Conservation (phyloP, 495 filamentous ascomycete genomes). For the Hypoxylon fragiforme region DNA sequence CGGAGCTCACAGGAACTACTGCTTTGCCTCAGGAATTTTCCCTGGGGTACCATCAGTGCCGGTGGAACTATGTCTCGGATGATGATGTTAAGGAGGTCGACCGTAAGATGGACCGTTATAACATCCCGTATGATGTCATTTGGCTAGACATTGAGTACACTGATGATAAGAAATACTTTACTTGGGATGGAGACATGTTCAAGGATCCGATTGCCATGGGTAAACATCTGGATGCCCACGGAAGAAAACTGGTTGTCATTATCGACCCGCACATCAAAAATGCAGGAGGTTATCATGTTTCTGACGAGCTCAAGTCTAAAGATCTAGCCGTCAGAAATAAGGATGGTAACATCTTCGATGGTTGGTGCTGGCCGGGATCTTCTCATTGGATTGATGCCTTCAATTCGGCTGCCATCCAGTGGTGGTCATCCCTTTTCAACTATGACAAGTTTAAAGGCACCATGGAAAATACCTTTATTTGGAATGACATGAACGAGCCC, state of each 20-base stretch:
- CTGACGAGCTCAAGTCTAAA: conserved; percentile 80
- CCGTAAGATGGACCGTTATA: conserved; percentile 89
- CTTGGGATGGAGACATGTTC: conserved; percentile 89
- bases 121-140: conserved; percentile 97
- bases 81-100: conserved; percentile 97
- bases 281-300: conserved; percentile 71
- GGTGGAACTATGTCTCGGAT: conserved; percentile 98
- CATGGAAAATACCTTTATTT: conserved; percentile 82
- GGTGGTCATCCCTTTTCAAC: conserved; percentile 88
- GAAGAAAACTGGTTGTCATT: conserved; percentile 89
- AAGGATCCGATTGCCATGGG: conserved; percentile 84
- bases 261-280: conserved; percentile 99
- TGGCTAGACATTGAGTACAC: conserved; percentile 99
- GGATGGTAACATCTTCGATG: conserved; percentile 84
- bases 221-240: conserved; percentile 77
- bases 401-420: conserved; percentile 79
- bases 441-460: conserved; percentile 85
- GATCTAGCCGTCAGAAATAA: conserved; percentile 85
- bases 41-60: conserved; percentile 93
- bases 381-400: conserved; percentile 96
- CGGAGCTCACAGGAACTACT: conserved; percentile 91
- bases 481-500: conserved; percentile 99
- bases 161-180: conserved; percentile 95
- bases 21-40: conserved; percentile 89
- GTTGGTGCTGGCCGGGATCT: conserved; percentile 97